phyloP scores from a whole-genome alignment of 345 rosid species.

The Geranium brycei region DNA sequence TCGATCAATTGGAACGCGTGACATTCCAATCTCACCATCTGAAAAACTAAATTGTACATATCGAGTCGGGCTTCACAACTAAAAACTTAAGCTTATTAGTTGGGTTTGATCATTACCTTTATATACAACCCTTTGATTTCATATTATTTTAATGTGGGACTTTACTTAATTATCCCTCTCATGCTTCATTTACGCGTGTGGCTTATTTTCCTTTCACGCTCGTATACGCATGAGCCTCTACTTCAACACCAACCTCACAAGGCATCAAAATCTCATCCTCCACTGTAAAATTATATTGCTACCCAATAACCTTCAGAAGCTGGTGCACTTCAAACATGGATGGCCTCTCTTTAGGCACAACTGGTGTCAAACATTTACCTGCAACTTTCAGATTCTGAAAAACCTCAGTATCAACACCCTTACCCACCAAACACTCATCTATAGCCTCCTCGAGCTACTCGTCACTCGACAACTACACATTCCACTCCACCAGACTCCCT shows the following conservation, averaged over 20 bases:
- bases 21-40: too few species aligned
- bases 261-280: slow-evolving; percentile 68
- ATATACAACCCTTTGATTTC: too few species aligned
- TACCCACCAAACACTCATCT: slow-evolving; percentile 42
- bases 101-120: too few species aligned
- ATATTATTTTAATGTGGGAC: too few species aligned
- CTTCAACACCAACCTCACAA: slow-evolving; percentile 41
- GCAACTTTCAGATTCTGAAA: slow-evolving; percentile 77
- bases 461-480: slow-evolving; percentile 29
- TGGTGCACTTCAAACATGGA: slow-evolving; percentile 83
- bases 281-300: slow-evolving; percentile 52
- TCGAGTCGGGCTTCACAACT: too few species aligned
- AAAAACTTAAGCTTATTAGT: too few species aligned
- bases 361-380: slow-evolving; percentile 47
- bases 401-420: slow-evolving; percentile 52
- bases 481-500: slow-evolving; percentile 87
- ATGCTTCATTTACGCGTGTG: too few species aligned
- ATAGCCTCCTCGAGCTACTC: slow-evolving; percentile 54
- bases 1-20: too few species aligned
- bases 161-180: too few species aligned
- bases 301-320: slow-evolving; percentile 71
- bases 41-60: too few species aligned
- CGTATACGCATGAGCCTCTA: too few species aligned
- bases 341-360: slow-evolving; percentile 60
- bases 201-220: too few species aligned